These are phyloP conservation scores for Gossypium anomalum DNA, from an alignment of 345 rosid species.

Conservation along the genomic window DNA sequence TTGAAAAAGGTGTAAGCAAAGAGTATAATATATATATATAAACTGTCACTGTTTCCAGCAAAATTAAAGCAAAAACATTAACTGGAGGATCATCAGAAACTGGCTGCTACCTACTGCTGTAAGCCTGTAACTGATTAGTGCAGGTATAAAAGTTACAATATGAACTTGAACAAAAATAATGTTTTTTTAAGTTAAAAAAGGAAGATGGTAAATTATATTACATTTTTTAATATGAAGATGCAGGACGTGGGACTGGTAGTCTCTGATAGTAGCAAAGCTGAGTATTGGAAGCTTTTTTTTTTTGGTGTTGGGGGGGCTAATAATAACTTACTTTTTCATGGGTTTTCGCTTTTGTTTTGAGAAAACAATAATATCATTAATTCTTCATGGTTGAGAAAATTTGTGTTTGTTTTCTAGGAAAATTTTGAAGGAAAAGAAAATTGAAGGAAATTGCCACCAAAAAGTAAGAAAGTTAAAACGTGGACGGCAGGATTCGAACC, in stretches of 20 bases:
- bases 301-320: not conserved
- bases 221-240: not conserved
- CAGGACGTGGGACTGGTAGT: not conserved
- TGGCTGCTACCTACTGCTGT: not conserved
- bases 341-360: not conserved
- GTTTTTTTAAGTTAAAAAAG: no score
- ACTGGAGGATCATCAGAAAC: not conserved
- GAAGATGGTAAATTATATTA: no score
- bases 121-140: not conserved
- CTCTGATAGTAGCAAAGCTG: not conserved
- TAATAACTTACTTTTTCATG: not conserved
- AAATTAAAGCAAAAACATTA: not conserved
- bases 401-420: no score
- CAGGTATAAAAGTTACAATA: not conserved
- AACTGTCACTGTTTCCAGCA: not conserved
- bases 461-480: not conserved
- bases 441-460: not conserved
- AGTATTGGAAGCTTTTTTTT: not conserved
- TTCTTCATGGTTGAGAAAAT: no score
- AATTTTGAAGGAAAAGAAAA: not conserved
- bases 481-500: constrained; percentile 41
- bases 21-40: not conserved
- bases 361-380: no score
- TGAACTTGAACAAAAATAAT: not conserved
- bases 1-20: constrained; percentile 22